Percentiles rank a stretch among this genome's conserved stretches.
Conservation (phyloP, 2,329 filamentous ascomycete genomes). For the Colletotrichum destructivum region DNA sequence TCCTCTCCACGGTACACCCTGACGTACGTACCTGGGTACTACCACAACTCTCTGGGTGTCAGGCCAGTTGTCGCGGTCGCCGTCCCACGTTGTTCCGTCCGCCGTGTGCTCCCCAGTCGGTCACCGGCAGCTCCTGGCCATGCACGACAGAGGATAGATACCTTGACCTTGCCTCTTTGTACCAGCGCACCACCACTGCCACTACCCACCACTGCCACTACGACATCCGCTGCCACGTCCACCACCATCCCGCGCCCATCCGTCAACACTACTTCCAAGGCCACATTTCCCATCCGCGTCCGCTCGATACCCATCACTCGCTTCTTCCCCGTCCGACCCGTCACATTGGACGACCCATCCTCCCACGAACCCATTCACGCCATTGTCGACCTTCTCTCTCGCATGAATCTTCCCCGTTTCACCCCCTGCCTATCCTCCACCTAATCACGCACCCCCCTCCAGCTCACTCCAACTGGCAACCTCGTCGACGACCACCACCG, state of each 20-base stretch:
- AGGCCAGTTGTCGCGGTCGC: conserved; percentile 1
- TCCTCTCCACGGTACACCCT: conserved; percentile 15
- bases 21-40: conserved; percentile 2
- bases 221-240: conserved; percentile 2
- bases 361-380: conserved; percentile 20
- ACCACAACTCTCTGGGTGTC: conserved; percentile 6
- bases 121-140: conserved; percentile 18
- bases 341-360: conserved; percentile 39
- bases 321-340: conserved; percentile 19
- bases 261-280: conserved; percentile 30
- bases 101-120: conserved; percentile 31
- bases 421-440: conserved; percentile 39
- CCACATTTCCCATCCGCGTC: conserved; percentile 28
- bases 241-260: conserved; percentile 11
- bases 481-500: conserved; percentile 2
- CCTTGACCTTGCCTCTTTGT: conserved; percentile 3
- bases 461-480: neutral
- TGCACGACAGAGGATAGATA: neutral
- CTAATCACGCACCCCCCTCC: conserved; percentile 18
- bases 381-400: conserved; percentile 21
- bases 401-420: conserved; percentile 43
- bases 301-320: conserved; percentile 31
- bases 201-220: too few species aligned
- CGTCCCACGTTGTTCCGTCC: conserved; percentile 37
- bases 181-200: conserved; percentile 22